Percentiles rank a stretch among this genome's conserved stretches.
Conservation (phyloP, 23 red algal genomes). For the Chondrus crispus region DNA sequence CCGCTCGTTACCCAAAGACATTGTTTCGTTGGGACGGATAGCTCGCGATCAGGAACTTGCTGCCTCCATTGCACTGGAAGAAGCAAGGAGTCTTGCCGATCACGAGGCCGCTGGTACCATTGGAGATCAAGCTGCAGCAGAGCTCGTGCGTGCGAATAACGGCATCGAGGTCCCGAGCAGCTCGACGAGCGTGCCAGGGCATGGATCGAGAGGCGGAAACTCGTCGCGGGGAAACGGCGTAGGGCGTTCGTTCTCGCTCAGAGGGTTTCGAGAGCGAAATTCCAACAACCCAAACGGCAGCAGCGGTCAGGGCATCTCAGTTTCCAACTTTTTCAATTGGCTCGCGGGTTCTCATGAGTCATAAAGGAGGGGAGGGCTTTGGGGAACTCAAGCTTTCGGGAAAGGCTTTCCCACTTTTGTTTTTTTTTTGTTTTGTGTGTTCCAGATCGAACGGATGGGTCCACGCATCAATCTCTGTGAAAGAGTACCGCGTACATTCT, state of each 20-base stretch:
- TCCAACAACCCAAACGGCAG: neutral
- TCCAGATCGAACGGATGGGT: too few species aligned
- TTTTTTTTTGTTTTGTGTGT: constrained; percentile 36
- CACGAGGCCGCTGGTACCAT: constrained; percentile 38
- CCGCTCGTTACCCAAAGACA: constrained; percentile 58
- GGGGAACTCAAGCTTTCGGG: neutral
- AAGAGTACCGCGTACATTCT: too few species aligned
- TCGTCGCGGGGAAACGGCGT: constrained; percentile 2
- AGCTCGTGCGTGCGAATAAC: constrained; percentile 45
- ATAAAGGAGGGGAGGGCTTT: too few species aligned
- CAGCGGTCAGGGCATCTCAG: constrained; percentile 37
- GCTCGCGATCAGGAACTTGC: constrained; percentile 61
- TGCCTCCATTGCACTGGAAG: constrained; percentile 46
- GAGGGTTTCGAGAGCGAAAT: constrained; percentile 44
- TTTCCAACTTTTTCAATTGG: constrained; percentile 32
- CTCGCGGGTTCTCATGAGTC: constrained; percentile 58
- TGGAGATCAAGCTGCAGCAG: constrained; percentile 33
- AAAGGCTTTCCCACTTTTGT: neutral
- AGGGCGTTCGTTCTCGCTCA: constrained; percentile 43
- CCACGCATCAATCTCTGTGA: too few species aligned
- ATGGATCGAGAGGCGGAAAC: neutral
- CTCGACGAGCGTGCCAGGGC: neutral
- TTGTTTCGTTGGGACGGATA: constrained; percentile 48
- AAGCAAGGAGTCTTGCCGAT: constrained; percentile 50
- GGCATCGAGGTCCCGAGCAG: constrained; percentile 42